Evolutionary conservation across 2,329 filamentous ascomycete genomes (phyloP).

Genomic region (Cladophialophora immunda): DNA sequence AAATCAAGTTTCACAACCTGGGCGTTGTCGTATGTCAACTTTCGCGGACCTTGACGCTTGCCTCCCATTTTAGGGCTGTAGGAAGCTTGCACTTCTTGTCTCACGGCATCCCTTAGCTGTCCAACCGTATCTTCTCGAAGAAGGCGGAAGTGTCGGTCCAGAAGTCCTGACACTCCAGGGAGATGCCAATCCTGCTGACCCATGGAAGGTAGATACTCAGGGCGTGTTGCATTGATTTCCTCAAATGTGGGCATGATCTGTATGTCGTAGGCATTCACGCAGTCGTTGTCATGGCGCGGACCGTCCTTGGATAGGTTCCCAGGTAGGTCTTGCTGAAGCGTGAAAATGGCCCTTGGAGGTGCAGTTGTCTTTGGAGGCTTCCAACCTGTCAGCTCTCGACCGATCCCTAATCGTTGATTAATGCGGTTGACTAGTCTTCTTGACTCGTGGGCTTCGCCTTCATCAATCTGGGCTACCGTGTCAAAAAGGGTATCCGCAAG

Average conservation of each 20-base stretch:
- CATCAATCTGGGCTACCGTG: not conserved
- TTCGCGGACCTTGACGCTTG: not conserved
- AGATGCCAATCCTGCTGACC: not conserved
- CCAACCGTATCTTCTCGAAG: conserved; percentile 3
- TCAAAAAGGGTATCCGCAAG: conserved; percentile 1
- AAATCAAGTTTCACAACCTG: conserved; percentile 1
- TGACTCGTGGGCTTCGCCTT: not conserved
- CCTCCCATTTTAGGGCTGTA: not conserved
- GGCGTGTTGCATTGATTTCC: conserved; percentile 3
- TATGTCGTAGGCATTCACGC: not conserved
- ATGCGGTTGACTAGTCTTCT: not conserved
- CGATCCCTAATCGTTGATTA: conserved; percentile 1
- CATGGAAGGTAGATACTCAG: conserved; percentile 2
- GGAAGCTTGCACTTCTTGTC: not conserved
- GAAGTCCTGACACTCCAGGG: not conserved
- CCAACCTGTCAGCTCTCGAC: conserved; percentile 2
- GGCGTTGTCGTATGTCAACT: conserved; percentile 3
- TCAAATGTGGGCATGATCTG: conserved; percentile 5
- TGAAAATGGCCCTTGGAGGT: not conserved
- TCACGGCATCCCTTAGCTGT: not conserved
- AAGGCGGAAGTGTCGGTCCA: conserved; percentile 2
- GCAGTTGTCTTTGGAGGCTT: conserved; percentile 1
- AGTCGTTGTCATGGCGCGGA: not conserved
- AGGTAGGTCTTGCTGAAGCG: conserved; percentile 1
- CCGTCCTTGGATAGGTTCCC: not conserved